A percentile compares a stretch with the other conserved stretches of the same genome.
These are phyloP conservation scores for Neospermospora avenae DNA, from an alignment of 2,329 filamentous ascomycete genomes.

Conservation along the genomic window DNA sequence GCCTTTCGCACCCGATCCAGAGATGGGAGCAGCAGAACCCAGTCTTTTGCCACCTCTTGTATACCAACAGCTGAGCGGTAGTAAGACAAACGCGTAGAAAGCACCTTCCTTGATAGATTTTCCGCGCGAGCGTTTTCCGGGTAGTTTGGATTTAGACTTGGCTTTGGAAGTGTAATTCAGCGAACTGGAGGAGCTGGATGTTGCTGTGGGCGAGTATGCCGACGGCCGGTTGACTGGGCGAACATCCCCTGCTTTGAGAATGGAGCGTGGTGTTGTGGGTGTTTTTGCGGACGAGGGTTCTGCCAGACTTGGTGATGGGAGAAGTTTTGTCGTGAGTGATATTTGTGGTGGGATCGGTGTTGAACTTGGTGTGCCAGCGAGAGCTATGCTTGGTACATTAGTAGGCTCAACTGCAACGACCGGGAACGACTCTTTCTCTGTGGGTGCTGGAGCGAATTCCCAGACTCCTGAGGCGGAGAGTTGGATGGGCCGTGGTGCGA, in stretches of 20 bases:
- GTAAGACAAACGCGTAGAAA: conserved; percentile 16
- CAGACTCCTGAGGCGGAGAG: neutral
- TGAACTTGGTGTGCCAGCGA: neutral
- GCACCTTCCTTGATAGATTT: conserved; percentile 13
- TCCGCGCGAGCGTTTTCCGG: neutral
- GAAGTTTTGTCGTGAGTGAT: neutral
- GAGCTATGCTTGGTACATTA: neutral
- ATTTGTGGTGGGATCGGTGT: neutral
- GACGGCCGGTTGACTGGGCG: neutral
- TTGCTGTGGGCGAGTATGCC: neutral
- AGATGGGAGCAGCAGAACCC: neutral
- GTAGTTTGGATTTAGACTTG: neutral
- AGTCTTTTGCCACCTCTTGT: conserved; percentile 11
- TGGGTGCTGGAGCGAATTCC: neutral
- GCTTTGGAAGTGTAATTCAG: neutral
- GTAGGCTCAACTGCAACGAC: neutral
- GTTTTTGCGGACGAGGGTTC: neutral
- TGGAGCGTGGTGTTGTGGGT: neutral
- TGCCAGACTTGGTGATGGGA: neutral
- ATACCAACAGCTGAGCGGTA: conserved; percentile 19
- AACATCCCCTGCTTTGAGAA: neutral
- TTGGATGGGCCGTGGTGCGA: neutral
- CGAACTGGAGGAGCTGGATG: neutral
- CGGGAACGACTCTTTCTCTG: neutral
- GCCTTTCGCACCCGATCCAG: neutral